Evolutionary conservation across 2,329 filamentous ascomycete genomes (phyloP).

Genomic region (Coniochaeta pulveracea): DNA sequence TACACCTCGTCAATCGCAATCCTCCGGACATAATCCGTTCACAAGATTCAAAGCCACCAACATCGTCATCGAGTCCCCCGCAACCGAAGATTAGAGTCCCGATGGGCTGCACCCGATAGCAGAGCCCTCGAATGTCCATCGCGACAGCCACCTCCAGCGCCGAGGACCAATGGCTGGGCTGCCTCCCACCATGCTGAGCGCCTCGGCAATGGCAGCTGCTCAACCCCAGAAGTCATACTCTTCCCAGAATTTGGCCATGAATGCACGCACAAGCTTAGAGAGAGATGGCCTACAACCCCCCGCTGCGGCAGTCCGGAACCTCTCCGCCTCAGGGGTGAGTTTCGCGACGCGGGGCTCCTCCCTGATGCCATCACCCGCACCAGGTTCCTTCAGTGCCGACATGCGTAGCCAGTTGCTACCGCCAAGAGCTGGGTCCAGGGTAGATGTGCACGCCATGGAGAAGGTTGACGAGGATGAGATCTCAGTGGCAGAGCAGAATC

Average conservation of each 20-base stretch:
- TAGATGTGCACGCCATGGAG: slow-evolving; percentile 38
- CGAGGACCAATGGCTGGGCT: slow-evolving; percentile 24
- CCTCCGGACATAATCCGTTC: too few relatives aligned
- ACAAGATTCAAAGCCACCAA: too few relatives aligned
- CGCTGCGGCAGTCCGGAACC: slow-evolving; percentile 34
- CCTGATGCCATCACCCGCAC: slow-evolving; percentile 57
- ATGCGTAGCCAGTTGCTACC: slow-evolving; percentile 61
- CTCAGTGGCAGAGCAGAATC: slow-evolving; percentile 55
- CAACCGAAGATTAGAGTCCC: too few relatives aligned
- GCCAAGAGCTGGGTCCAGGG: slow-evolving; percentile 51
- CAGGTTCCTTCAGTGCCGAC: slow-evolving; percentile 85
- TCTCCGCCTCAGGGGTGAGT: slow-evolving; percentile 43
- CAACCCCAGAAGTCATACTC: slow-evolving; percentile 37
- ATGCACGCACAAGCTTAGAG: slow-evolving; percentile 38
- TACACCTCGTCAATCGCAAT: too few relatives aligned
- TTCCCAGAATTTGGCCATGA: slow-evolving; percentile 27
- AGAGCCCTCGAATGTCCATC: slow-evolving; percentile 15
- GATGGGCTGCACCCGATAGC: slow-evolving; percentile 4
- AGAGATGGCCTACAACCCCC: slow-evolving; percentile 38
- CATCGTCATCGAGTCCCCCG: too few relatives aligned
- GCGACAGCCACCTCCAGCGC: slow-evolving; percentile 14
- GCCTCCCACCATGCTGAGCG: slow-evolving; percentile 34
- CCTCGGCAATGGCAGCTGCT: slow-evolving; percentile 40
- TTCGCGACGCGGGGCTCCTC: slow-evolving; percentile 58
- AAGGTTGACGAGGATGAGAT: slow-evolving; percentile 43